A percentile compares a stretch with the other conserved stretches of the same genome.
Evolutionary conservation across 305 asterid species (phyloP).

Genomic region (Stenogyne calaminthoides): DNA sequence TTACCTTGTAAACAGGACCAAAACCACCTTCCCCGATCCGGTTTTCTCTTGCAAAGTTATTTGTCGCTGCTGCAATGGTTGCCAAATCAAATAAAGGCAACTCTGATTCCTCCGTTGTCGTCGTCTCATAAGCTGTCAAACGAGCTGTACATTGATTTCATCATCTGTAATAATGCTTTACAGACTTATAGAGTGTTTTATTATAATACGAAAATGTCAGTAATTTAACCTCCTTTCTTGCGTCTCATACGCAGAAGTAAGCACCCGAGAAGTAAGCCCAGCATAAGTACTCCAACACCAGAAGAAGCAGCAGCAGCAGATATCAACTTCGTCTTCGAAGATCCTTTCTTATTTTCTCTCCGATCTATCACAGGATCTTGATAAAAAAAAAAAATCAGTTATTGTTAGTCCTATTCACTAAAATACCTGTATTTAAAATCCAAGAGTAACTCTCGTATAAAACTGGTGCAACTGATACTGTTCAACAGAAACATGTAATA

Average conservation of each 20-base stretch:
- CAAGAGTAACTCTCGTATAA: too few relatives aligned
- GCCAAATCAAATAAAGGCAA: slow-evolving; percentile 27
- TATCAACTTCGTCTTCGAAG: background rate
- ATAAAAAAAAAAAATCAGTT: background rate
- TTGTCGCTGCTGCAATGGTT: slow-evolving; percentile 34
- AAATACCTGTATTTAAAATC: background rate
- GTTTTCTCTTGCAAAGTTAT: slow-evolving; percentile 26
- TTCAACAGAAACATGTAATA: background rate
- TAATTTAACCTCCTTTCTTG: slow-evolving; percentile 22
- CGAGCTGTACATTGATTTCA: background rate
- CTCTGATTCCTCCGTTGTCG: slow-evolving; percentile 19
- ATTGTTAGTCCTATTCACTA: background rate
- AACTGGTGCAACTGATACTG: too few relatives aligned
- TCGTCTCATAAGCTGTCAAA: slow-evolving; percentile 9
- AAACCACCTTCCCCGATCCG: slow-evolving; percentile 39
- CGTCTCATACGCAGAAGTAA: background rate
- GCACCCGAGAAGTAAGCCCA: slow-evolving; percentile 13
- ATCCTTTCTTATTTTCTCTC: slow-evolving; percentile 1
- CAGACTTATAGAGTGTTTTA: background rate
- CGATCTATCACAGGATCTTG: background rate
- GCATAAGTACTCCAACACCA: background rate
- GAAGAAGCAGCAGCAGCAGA: background rate
- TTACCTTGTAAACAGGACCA: slow-evolving; percentile 36
- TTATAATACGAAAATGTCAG: background rate
- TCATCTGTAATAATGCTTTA: background rate